Evolutionary conservation across 352 stramenopile species (phyloP).

Genomic region (Phytopythium helicoides): DNA sequence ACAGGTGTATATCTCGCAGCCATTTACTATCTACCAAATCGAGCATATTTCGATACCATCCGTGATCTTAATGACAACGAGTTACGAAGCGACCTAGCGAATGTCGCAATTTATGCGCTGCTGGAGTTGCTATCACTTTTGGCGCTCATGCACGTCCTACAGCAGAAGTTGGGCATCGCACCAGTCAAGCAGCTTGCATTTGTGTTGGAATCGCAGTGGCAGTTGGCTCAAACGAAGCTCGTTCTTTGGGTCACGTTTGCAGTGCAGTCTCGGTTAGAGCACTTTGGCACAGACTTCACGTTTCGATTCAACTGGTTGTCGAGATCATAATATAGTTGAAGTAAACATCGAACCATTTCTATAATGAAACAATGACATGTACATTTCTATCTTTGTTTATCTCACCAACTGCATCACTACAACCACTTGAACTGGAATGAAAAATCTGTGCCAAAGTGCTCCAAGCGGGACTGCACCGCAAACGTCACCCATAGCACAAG

Average conservation of each 20-base stretch:
- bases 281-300: slow-evolving; percentile 24
- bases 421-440: slow-evolving; percentile 30
- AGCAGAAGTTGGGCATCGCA: slow-evolving; percentile 19
- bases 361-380: no score
- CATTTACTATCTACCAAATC: slow-evolving; percentile 17
- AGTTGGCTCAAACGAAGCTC: slow-evolving; percentile 30
- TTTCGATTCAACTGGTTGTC: slow-evolving; percentile 26
- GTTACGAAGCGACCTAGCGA: slow-evolving; percentile 11
- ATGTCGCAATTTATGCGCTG: slow-evolving; percentile 19
- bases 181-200: slow-evolving; percentile 28
- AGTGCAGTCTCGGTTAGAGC: slow-evolving; percentile 17
- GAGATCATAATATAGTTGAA: neutral
- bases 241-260: slow-evolving; percentile 21
- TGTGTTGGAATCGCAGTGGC: slow-evolving; percentile 31
- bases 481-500: slow-evolving; percentile 24
- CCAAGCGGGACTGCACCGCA: slow-evolving; percentile 15
- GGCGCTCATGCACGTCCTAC: slow-evolving; percentile 17
- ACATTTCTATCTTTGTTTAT: slow-evolving; percentile 9
- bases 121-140: slow-evolving; percentile 30
- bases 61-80: slow-evolving; percentile 7
- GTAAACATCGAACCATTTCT: no score
- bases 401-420: slow-evolving; percentile 8
- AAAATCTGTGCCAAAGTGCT: slow-evolving; percentile 27
- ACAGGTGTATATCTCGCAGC: neutral
- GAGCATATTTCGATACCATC: slow-evolving; percentile 16